These are phyloP conservation scores for Agapanthus africanus DNA, from an alignment of 106 monocot species.

Conservation along the genomic window DNA sequence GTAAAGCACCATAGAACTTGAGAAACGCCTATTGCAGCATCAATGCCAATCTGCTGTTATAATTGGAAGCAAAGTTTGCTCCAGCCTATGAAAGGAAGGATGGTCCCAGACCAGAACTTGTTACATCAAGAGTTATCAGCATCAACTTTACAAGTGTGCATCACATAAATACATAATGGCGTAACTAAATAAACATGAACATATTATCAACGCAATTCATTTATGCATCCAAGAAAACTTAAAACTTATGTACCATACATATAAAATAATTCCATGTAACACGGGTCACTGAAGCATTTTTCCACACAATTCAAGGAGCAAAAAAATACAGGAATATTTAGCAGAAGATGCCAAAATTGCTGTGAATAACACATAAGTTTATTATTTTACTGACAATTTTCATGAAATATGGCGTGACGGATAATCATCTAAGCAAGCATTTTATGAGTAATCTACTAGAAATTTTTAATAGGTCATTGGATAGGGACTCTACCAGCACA, in stretches of 20 bases:
- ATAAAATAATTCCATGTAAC: not conserved
- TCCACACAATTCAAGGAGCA: not conserved
- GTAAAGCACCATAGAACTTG: not conserved
- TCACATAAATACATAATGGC: no score
- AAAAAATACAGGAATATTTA: not conserved
- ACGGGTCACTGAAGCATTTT: not conserved
- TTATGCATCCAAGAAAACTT: not conserved
- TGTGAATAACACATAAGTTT: not conserved
- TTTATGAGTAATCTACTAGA: not conserved
- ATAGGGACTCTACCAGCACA: not conserved
- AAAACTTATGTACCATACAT: no score
- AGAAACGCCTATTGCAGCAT: not conserved
- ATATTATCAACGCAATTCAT: no score
- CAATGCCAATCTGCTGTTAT: not conserved
- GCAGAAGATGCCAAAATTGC: not conserved
- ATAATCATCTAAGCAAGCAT: not conserved
- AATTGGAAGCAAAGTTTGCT: no score
- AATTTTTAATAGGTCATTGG: not conserved
- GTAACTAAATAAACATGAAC: no score
- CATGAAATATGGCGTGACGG: not conserved
- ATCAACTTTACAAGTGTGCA: not conserved
- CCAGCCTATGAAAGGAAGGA: no score
- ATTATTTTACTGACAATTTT: not conserved
- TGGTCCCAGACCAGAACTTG: no score
- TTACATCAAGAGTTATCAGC: not conserved